These are phyloP conservation scores for Ensete glaucum DNA, from an alignment of 176 grass and related monocot genomes.

Conservation along the genomic window DNA sequence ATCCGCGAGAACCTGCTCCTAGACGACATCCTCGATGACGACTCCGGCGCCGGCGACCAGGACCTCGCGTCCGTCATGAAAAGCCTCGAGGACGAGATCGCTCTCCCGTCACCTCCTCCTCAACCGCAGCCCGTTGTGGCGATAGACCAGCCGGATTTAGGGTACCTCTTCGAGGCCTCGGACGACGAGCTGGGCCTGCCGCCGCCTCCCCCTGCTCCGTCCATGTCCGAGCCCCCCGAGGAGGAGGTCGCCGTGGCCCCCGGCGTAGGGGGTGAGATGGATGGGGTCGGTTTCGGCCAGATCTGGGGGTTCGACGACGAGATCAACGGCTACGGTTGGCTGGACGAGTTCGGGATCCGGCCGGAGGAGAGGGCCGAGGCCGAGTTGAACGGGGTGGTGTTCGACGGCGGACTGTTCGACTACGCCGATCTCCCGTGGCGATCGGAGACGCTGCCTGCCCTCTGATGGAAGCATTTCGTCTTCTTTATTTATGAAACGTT, in stretches of 20 bases:
- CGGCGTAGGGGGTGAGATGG: not conserved
- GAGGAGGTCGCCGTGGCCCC: not conserved
- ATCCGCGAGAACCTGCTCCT: conserved; percentile 14
- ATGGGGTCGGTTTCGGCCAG: conserved; percentile 14
- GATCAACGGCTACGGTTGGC: conserved; percentile 6
- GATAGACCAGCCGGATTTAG: conserved; percentile 18
- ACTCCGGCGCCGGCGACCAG: conserved; percentile 2
- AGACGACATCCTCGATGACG: conserved; percentile 25
- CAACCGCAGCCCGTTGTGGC: not conserved
- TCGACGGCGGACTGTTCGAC: conserved; percentile 14
- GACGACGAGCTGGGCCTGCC: conserved; percentile 46
- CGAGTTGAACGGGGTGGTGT: not conserved
- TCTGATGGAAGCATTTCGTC: not conserved
- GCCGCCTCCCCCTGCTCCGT: not conserved
- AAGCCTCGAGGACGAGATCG: conserved; percentile 37
- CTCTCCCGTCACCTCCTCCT: not conserved
- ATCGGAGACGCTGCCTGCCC: conserved; percentile 13
- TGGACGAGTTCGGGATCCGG: not conserved
- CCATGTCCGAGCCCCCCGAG: not conserved
- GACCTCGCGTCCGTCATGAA: conserved; percentile 39
- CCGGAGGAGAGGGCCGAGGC: not conserved
- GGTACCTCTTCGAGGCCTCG: conserved; percentile 38
- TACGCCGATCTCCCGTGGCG: conserved; percentile 9
- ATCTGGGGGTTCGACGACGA: conserved; percentile 38
- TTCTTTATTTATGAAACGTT: not conserved